Conservation (phyloP, 1,139 yeast genomes). For the Arxiozyma bovina region DNA sequence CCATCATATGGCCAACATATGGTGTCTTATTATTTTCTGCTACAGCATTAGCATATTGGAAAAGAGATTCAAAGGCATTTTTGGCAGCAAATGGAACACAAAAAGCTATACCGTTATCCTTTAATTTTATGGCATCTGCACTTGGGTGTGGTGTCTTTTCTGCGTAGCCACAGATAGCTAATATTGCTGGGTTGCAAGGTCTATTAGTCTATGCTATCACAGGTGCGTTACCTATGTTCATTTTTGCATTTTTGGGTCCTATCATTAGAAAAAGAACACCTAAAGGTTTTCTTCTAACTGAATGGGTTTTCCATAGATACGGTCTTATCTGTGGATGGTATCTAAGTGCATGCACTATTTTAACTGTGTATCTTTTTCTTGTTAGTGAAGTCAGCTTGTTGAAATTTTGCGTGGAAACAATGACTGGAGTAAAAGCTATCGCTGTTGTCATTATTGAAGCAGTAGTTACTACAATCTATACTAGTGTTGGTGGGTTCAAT, state of each 20-base stretch:
- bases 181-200: slow-evolving; percentile 81
- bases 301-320: slow-evolving; percentile 80
- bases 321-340: slow-evolving; percentile 68
- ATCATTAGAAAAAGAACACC: slow-evolving; percentile 72
- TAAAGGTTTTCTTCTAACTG: slow-evolving; percentile 86
- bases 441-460: slow-evolving; percentile 83
- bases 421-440: slow-evolving; percentile 72
- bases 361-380: slow-evolving; percentile 83
- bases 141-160: slow-evolving; percentile 87
- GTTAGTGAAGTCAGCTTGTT: slow-evolving; percentile 80
- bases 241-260: slow-evolving; percentile 80
- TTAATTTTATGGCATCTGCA: slow-evolving; percentile 85
- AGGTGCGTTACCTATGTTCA: slow-evolving; percentile 74
- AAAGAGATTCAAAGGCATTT: slow-evolving; percentile 43
- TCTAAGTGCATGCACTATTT: slow-evolving; percentile 69
- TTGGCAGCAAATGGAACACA: slow-evolving; percentile 75
- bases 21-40: slow-evolving; percentile 58
- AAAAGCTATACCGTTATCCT: slow-evolving; percentile 67
- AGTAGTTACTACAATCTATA: slow-evolving; percentile 78
- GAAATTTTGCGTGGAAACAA: slow-evolving; percentile 61
- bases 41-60: slow-evolving; percentile 47
- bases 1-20: slow-evolving; percentile 68
- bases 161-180: slow-evolving; percentile 81
- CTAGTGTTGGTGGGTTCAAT: slow-evolving; percentile 81
- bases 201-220: slow-evolving; percentile 71